These are phyloP conservation scores for Meredithiella fracta DNA, from an alignment of 2,329 filamentous ascomycete species.

Conservation along the genomic window DNA sequence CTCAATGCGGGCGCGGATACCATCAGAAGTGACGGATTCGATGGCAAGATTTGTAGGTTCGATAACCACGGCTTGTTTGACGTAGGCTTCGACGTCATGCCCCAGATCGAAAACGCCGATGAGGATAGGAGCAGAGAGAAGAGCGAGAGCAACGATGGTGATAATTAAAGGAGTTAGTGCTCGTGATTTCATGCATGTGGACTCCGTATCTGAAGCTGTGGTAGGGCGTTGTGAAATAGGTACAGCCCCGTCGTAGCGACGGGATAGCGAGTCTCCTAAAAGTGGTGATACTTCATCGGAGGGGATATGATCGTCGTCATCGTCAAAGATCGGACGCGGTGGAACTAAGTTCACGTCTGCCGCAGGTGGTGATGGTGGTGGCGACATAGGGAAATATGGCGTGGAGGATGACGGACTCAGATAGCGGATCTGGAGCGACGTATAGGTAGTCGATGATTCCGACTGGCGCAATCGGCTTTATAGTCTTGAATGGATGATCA, in stretches of 20 bases:
- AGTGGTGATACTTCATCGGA: slow-evolving; percentile 35
- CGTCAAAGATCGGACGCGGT: slow-evolving; percentile 16
- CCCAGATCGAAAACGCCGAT: slow-evolving; percentile 67
- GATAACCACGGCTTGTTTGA: slow-evolving; percentile 64
- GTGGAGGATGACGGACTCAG: not conserved
- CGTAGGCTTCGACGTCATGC: slow-evolving; percentile 68
- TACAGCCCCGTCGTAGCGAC: slow-evolving; percentile 25
- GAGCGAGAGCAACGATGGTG: slow-evolving; percentile 49
- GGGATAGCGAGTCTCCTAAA: slow-evolving; percentile 24
- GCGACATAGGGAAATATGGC: slow-evolving; percentile 2
- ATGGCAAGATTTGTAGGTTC: slow-evolving; percentile 73
- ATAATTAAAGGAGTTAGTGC: slow-evolving; percentile 52
- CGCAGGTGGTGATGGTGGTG: slow-evolving; percentile 1
- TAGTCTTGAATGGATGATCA: not conserved
- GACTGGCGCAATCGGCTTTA: not conserved
- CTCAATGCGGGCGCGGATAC: slow-evolving; percentile 63
- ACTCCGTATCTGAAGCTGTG: slow-evolving; percentile 15
- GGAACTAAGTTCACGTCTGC: not conserved
- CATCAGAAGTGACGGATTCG: slow-evolving; percentile 64
- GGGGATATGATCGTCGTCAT: slow-evolving; percentile 18
- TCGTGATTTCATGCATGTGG: slow-evolving; percentile 21
- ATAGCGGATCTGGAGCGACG: not conserved
- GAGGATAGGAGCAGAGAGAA: slow-evolving; percentile 51
- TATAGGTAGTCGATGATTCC: not conserved
- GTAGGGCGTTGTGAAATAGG: slow-evolving; percentile 16